Percentiles rank a stretch among this genome's conserved stretches.
phyloP scores from a whole-genome alignment of 441 rosid genomes.

The Erysimum cheiri region DNA sequence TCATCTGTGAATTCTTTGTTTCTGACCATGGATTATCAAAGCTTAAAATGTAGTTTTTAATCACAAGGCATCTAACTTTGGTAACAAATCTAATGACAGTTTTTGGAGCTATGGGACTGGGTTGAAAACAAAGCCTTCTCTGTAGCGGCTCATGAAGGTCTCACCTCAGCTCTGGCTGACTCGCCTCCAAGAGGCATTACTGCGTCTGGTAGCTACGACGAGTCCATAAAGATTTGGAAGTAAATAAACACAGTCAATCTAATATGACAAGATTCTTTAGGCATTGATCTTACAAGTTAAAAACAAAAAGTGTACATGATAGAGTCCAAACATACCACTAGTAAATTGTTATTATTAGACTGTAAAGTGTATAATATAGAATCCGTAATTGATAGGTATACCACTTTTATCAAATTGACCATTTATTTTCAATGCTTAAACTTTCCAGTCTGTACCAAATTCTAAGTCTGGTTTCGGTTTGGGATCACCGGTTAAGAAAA shows the following conservation, averaged over 20 bases:
- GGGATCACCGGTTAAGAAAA: too few species aligned
- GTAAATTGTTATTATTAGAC: neutral
- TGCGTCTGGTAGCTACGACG: slow-evolving; percentile 76
- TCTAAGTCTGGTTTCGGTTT: too few species aligned
- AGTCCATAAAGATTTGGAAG: slow-evolving; percentile 73
- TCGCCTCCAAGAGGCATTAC: slow-evolving; percentile 60
- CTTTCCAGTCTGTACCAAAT: too few species aligned
- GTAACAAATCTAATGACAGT: slow-evolving; percentile 47
- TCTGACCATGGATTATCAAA: neutral
- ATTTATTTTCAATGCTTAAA: too few species aligned
- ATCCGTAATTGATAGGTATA: neutral
- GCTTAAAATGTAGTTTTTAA: neutral
- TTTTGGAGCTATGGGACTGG: slow-evolving; percentile 70
- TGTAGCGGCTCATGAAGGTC: slow-evolving; percentile 57
- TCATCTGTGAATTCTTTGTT: neutral
- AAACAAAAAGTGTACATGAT: neutral
- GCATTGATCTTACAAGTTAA: neutral
- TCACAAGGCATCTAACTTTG: neutral
- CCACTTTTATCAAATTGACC: neutral
- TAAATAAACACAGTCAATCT: slow-evolving; percentile 26
- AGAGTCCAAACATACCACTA: neutral
- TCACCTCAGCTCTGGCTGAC: slow-evolving; percentile 63
- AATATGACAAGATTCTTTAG: neutral
- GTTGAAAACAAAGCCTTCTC: slow-evolving; percentile 64
- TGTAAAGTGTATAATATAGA: neutral